Evolutionary conservation across 139 green algal species (phyloP).

Genomic region (Chlorella sp.): DNA sequence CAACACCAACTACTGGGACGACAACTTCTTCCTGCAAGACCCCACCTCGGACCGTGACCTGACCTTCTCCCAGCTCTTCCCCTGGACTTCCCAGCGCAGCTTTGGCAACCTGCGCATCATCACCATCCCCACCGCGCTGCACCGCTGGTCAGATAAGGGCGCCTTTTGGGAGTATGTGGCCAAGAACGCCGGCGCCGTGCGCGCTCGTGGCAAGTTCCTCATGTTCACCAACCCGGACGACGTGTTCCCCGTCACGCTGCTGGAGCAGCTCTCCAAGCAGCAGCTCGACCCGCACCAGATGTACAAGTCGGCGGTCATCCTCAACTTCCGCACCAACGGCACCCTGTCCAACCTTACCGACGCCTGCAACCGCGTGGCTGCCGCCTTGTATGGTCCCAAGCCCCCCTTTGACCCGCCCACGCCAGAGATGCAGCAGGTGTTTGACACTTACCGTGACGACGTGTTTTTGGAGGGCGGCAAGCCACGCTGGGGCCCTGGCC

Average conservation of each 20-base stretch:
- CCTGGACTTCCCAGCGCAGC: too few species aligned
- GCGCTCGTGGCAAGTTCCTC: not conserved
- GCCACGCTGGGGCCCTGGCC: too few species aligned
- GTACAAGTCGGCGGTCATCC: not conserved
- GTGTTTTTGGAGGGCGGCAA: too few species aligned
- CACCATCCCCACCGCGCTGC: not conserved
- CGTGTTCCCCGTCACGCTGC: not conserved
- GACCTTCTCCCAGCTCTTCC: too few species aligned
- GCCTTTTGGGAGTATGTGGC: not conserved
- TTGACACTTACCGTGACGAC: too few species aligned
- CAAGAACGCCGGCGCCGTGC: not conserved
- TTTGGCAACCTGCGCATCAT: not conserved
- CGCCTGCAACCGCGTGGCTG: not conserved
- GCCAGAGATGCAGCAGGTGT: too few species aligned
- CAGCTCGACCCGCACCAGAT: not conserved
- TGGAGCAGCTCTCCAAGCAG: constrained; percentile 2
- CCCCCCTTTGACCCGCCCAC: too few species aligned
- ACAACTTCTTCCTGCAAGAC: too few species aligned
- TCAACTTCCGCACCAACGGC: not conserved
- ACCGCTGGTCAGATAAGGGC: not conserved
- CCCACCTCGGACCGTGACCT: too few species aligned
- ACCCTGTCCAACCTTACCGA: not conserved
- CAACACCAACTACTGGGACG: not conserved
- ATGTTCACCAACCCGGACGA: constrained; percentile 5
- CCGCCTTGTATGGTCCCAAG: not conserved